phyloP scores from a whole-genome alignment of 192 early-diverging fungal genomes.

The Coemansia sp. region DNA sequence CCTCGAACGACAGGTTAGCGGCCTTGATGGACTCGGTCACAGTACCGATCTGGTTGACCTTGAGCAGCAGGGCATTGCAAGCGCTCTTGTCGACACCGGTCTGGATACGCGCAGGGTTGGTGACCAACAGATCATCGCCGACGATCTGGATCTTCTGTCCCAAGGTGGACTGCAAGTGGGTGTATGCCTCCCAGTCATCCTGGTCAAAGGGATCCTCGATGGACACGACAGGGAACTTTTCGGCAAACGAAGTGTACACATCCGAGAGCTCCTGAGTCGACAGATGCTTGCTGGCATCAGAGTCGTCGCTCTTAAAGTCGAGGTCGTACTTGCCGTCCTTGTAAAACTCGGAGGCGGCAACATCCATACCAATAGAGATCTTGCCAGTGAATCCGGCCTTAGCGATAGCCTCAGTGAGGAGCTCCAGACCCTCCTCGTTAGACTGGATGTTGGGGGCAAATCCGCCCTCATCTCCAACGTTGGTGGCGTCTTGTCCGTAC shows the following conservation, averaged over 20 bases:
- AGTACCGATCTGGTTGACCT: conserved; percentile 99
- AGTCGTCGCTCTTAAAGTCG: conserved; percentile 94
- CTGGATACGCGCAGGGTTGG: conserved; percentile 91
- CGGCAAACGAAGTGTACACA: conserved; percentile 81
- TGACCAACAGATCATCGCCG: conserved; percentile 97
- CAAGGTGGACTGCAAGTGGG: conserved; percentile 68
- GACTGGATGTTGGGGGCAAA: conserved; percentile 99
- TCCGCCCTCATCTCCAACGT: conserved; percentile 99
- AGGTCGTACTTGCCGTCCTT: conserved; percentile 97
- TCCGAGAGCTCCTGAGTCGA: conserved; percentile 79
- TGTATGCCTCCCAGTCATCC: conserved; percentile 96
- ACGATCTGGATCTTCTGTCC: conserved; percentile 85
- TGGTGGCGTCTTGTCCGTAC: conserved; percentile 98
- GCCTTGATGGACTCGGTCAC: conserved; percentile 94
- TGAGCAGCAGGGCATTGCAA: conserved; percentile 92
- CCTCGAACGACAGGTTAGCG: conserved; percentile 71
- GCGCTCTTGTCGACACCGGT: conserved; percentile 93
- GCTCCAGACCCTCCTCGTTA: conserved; percentile 93
- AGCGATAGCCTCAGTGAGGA: conserved; percentile 86
- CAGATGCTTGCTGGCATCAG: conserved; percentile 73
- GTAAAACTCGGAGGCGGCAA: conserved; percentile 98
- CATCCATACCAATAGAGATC: conserved; percentile 97
- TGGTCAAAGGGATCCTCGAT: conserved; percentile 99
- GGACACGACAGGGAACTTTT: conserved; percentile 89
- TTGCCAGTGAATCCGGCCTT: conserved; percentile 97